phyloP scores from a whole-genome alignment of 2,329 filamentous ascomycete genomes.

The Chrysoporthe puriensis region DNA sequence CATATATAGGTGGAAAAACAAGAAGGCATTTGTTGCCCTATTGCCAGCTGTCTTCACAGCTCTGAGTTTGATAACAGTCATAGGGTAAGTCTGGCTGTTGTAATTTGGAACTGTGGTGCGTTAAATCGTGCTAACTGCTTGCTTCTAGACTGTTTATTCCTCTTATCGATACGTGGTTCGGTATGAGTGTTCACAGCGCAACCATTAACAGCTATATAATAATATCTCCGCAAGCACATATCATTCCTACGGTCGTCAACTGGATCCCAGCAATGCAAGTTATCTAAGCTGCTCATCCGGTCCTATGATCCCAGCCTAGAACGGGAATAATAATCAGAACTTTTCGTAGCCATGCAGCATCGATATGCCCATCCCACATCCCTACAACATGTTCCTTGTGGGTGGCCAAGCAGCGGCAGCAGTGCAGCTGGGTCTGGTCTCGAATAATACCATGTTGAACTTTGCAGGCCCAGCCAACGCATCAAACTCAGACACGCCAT shows the following conservation, averaged over 20 bases:
- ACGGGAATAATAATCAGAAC: background rate
- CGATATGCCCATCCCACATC: conserved; percentile 1
- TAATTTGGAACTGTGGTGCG: background rate
- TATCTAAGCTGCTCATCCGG: background rate
- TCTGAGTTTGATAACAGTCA: background rate
- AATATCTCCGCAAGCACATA: background rate
- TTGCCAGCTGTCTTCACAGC: conserved; percentile 12
- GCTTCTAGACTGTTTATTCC: background rate
- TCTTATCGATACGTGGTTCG: conserved; percentile 8
- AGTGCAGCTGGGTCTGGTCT: background rate
- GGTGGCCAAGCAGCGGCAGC: background rate
- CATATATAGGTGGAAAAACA: conserved; percentile 5
- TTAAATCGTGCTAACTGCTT: background rate
- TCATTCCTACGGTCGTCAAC: background rate
- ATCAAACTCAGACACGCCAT: background rate
- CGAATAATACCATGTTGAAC: background rate
- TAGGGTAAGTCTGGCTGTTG: background rate
- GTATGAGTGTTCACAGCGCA: conserved; percentile 1
- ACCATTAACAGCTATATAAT: conserved; percentile 1
- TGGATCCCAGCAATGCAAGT: background rate
- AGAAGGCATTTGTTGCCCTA: background rate
- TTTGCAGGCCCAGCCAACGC: background rate
- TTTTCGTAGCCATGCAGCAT: conserved; percentile 1
- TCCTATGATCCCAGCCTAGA: background rate
- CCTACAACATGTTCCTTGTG: background rate